Base-by-base conservation (phyloP, 139 green algal genomes). In the Haematococcus lacustris region DNA sequence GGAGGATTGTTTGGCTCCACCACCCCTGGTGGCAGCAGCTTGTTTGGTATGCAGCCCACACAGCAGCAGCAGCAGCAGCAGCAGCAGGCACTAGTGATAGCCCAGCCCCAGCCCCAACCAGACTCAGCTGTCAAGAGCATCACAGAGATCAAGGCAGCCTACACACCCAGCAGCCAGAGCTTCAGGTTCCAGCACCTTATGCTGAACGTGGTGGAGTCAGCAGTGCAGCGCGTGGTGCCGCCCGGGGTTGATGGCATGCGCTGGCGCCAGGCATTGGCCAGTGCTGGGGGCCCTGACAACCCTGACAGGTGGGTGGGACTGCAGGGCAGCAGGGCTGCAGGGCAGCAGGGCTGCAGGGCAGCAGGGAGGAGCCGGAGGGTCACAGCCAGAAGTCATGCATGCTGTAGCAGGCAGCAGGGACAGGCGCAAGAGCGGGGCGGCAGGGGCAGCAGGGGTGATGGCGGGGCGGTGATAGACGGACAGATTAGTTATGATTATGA, bases 131-230 rank as follows among this genome's bases (percentile, higher is more conserved):
- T 51, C 25, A 38, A 38, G 23, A n/a, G 59, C 2, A 66, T 76
- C 4, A 38, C 51, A 7, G 75, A 76, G 62, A 53, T 84, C 9
- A 72, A 70, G 7, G 64, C 70, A 43, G 70, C 76, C 30, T 87
- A 87, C 78, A 85, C 66, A 39, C 67, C 78, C 47, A 26, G 47
- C 40, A 69, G 68, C 51, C 38, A 66, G 9, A 75, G 74, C 26
- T 90, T 78, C 77, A 82, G 84, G 70, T 94, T 93, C 71, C 76
- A 86, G 69, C 68, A 87, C 66, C 80, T 93, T 41, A 85, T 94
- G 32, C 61, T 91, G 5, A 90, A 88, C 59, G 88, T 92, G 50
- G 80, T 91, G 32, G 80, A 91, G 38, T 79, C 86, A 41, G 81
- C 86, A 23, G 78, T 75, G 3, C 70, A 83, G 34, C 73, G 88